Evolutionary conservation across 352 stramenopile genomes (phyloP).

Genomic region (Globisporangium echinulatum): DNA sequence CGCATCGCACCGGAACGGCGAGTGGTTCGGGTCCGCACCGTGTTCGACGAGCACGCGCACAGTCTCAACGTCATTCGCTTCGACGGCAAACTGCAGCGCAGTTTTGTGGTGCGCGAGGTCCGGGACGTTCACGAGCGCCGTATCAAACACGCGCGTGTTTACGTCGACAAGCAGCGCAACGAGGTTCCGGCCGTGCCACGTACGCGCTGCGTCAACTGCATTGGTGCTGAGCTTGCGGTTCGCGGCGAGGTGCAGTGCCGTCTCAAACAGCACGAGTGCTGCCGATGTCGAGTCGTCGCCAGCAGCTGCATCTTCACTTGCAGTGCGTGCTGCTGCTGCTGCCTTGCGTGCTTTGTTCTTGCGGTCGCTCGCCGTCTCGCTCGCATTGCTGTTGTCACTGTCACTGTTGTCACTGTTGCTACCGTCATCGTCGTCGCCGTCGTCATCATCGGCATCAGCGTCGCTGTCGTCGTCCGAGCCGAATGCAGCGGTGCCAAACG

Average conservation of each 20-base stretch:
- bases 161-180: constrained; percentile 41
- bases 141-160: constrained; percentile 24
- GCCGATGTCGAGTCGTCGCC: constrained; percentile 12
- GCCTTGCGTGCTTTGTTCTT: neutral
- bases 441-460: constrained; percentile 10
- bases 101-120: constrained; percentile 48
- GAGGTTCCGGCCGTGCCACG: constrained; percentile 54
- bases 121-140: constrained; percentile 36
- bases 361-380: neutral
- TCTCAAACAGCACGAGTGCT: constrained; percentile 26
- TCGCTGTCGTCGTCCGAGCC: constrained; percentile 7
- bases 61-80: constrained; percentile 32
- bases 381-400: neutral
- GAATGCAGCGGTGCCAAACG: neutral
- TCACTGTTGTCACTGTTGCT: constrained; percentile 4
- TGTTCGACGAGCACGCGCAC: constrained; percentile 28
- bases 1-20: constrained; percentile 30
- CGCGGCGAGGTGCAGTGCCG: constrained; percentile 45
- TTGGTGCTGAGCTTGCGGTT: constrained; percentile 33
- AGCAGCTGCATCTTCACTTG: neutral
- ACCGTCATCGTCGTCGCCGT: constrained; percentile 14
- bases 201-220: constrained; percentile 17
- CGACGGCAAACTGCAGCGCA: constrained; percentile 48
- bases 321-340: neutral
- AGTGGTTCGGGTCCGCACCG: constrained; percentile 45